Evolutionary conservation across 495 filamentous ascomycete genomes (phyloP).

Genomic region (Talaromyces liani): DNA sequence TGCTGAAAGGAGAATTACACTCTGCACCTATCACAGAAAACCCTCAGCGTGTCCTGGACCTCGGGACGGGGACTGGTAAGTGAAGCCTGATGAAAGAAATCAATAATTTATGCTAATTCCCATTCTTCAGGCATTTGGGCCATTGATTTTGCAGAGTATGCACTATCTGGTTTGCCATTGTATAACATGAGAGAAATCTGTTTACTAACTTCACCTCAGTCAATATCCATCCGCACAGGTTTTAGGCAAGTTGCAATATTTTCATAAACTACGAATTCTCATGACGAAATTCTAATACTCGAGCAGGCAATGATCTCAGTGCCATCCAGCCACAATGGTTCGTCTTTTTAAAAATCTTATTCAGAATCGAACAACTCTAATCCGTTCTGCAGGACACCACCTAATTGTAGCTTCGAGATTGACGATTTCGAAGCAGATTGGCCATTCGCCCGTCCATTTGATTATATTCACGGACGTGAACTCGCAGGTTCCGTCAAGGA

Average conservation of each 20-base stretch:
- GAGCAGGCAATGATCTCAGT: slow-evolving; percentile 37
- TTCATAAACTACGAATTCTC: background rate
- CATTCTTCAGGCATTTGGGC: background rate
- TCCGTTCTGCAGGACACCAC: slow-evolving; percentile 40
- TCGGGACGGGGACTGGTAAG: background rate
- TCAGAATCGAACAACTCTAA: slow-evolving; percentile 10
- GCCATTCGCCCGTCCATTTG: slow-evolving; percentile 37
- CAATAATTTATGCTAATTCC: background rate
- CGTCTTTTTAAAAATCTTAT: background rate
- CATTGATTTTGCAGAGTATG: background rate
- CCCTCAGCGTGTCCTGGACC: slow-evolving; percentile 10
- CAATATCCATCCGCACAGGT: background rate
- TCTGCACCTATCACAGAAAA: slow-evolving; percentile 31
- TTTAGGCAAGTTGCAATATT: background rate
- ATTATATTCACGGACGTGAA: slow-evolving; percentile 44
- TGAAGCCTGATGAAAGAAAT: background rate
- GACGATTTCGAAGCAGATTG: slow-evolving; percentile 50
- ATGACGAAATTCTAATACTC: background rate
- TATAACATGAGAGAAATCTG: background rate
- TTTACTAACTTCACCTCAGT: background rate
- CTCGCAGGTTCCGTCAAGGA: slow-evolving; percentile 40
- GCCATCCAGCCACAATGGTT: slow-evolving; percentile 35
- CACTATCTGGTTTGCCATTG: background rate
- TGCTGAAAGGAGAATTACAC: slow-evolving; percentile 34
- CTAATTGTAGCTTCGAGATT: slow-evolving; percentile 55